Evolutionary conservation across 441 rosid species (phyloP).

Genomic region (Adansonia madagascariensis): DNA sequence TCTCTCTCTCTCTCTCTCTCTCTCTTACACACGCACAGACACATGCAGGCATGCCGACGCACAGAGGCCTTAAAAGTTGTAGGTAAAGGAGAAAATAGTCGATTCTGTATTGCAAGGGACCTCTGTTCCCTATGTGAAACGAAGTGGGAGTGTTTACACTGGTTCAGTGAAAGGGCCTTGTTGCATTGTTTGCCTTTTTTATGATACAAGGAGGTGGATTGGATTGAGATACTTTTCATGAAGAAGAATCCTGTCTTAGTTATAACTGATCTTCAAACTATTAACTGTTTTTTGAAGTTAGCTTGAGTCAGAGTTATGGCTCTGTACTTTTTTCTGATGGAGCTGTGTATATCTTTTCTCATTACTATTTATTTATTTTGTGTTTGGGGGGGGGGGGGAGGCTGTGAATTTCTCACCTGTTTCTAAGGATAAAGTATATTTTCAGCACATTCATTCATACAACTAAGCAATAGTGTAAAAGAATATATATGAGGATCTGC

Average conservation of each 20-base stretch:
- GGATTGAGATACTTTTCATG: neutral
- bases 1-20: slow-evolving; percentile 26
- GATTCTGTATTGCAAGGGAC: neutral
- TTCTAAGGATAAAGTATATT: neutral
- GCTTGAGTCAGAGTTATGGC: neutral
- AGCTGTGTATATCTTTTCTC: neutral
- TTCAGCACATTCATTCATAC: slow-evolving; percentile 20
- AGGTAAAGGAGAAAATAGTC: neutral
- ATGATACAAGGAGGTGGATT: neutral
- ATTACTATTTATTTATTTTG: neutral
- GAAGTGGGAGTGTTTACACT: neutral
- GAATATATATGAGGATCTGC: neutral
- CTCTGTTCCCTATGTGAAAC: neutral
- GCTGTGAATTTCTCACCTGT: neutral
- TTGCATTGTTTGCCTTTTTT: neutral
- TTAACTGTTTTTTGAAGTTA: neutral
- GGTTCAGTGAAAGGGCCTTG: neutral
- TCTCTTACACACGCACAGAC: neutral
- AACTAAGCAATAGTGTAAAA: slow-evolving; percentile 19
- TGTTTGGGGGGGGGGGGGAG: neutral
- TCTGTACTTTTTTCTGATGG: neutral
- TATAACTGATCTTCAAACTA: neutral
- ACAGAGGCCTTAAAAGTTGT: neutral
- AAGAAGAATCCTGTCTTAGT: neutral
- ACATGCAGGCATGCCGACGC: neutral